Conservation (phyloP, 495 filamentous ascomycete genomes). For the Penicillium ucsense region DNA sequence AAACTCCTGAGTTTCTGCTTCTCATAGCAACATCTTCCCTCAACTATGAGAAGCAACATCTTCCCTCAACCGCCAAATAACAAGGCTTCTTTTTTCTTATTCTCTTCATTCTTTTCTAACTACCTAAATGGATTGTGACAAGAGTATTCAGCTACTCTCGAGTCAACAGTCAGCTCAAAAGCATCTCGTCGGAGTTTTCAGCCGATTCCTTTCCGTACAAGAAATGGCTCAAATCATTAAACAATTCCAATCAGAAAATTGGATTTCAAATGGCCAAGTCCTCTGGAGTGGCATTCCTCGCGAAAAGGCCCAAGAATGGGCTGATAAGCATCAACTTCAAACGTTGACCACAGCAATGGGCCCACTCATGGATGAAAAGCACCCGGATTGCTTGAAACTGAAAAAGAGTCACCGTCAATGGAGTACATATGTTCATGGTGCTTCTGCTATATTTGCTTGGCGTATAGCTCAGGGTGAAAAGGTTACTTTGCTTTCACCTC, state of each 20-base stretch:
- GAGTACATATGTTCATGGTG: not conserved
- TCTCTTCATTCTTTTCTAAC: not conserved
- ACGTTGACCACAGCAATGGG: conserved; percentile 1
- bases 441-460: not conserved
- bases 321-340: not conserved
- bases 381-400: not conserved
- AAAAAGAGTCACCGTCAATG: not conserved
- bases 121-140: not conserved
- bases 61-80: too few species aligned
- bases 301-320: not conserved
- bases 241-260: not conserved
- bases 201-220: not conserved
- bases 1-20: not conserved
- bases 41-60: too few species aligned
- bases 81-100: not conserved
- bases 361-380: not conserved
- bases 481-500: not conserved
- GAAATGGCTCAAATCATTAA: not conserved
- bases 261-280: not conserved
- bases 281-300: not conserved
- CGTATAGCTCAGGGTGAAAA: not conserved
- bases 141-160: not conserved
- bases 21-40: not conserved
- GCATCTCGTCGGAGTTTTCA: not conserved
- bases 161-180: not conserved